A percentile compares a stretch with the other conserved stretches of the same genome.
Evolutionary conservation across 208 protist genomes (phyloP).

Genomic region (Leishmania lainsoni): DNA sequence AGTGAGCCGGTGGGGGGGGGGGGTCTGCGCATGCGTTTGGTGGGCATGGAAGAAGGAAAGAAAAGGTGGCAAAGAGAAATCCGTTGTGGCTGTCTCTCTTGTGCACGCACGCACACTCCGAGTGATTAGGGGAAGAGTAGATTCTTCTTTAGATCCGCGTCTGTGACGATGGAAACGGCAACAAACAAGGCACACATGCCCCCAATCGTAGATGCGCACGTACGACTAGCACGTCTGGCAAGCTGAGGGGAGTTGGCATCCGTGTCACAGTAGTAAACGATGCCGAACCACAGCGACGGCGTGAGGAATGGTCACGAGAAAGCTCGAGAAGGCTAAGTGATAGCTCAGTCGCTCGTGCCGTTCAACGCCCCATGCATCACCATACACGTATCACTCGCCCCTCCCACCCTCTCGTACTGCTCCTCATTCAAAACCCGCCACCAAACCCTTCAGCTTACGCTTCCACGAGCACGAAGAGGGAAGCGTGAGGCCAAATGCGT

Average conservation of each 20-base stretch:
- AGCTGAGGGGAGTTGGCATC: background rate
- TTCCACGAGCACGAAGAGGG: constrained; percentile 23
- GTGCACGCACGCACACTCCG: background rate
- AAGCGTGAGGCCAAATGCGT: constrained; percentile 34
- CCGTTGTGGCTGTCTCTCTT: background rate
- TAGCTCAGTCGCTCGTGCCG: background rate
- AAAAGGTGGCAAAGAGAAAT: background rate
- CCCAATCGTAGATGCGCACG: background rate
- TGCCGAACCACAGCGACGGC: background rate
- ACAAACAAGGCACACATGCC: too few relatives aligned
- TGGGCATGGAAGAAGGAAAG: background rate
- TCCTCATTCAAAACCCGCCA: background rate
- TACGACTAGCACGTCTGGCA: background rate
- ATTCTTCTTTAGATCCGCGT: background rate
- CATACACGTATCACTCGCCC: background rate
- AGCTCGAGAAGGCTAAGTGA: background rate
- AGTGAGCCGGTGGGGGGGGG: background rate
- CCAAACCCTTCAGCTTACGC: background rate
- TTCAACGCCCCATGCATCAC: background rate
- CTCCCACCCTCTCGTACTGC: background rate
- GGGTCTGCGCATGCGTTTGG: background rate
- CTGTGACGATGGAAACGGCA: background rate
- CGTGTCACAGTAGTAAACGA: background rate
- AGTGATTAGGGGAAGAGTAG: background rate
- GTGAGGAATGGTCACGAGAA: background rate